Percentiles rank a stretch among this genome's conserved stretches.
Evolutionary conservation across 208 protist species (phyloP).

Genomic region (Trypanosoma conorhini): DNA sequence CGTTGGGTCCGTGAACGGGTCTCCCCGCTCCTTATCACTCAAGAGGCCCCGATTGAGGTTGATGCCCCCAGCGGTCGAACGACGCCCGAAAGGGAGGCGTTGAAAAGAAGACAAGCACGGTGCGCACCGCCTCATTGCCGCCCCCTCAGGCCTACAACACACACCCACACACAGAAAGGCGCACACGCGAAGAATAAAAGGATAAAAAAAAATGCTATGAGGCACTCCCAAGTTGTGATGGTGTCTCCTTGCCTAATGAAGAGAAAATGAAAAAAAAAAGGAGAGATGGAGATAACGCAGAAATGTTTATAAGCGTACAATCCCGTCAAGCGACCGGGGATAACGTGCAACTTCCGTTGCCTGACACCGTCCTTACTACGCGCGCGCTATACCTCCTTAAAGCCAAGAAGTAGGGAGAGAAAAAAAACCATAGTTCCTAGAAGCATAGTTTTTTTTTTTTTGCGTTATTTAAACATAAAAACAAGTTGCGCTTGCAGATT

Average conservation of each 20-base stretch:
- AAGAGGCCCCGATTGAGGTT: conserved; percentile 65
- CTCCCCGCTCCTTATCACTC: conserved; percentile 48
- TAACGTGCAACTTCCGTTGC: neutral
- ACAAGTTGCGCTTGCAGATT: conserved; percentile 2
- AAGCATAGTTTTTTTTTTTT: neutral
- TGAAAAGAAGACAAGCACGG: conserved; percentile 18
- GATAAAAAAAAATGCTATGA: neutral
- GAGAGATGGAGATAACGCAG: neutral
- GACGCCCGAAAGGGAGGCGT: conserved; percentile 30
- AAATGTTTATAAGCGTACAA: neutral
- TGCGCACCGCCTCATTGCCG: conserved; percentile 17
- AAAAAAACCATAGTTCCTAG: too few relatives aligned
- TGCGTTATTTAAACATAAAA: conserved; percentile 9
- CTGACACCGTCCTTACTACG: too few relatives aligned
- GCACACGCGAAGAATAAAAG: conserved; percentile 26
- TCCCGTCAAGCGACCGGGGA: neutral
- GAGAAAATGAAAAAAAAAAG: too few relatives aligned
- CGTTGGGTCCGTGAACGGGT: conserved; percentile 70
- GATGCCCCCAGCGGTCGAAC: conserved; percentile 39
- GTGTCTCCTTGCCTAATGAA: neutral
- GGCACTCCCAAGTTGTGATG: neutral
- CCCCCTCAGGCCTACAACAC: neutral
- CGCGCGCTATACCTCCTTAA: too few relatives aligned
- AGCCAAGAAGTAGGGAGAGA: too few relatives aligned
- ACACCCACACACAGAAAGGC: neutral